A percentile compares a stretch with the other conserved stretches of the same genome.
These are phyloP conservation scores for Zopfia rhizophila DNA, from an alignment of 2,329 filamentous ascomycete genomes.

Conservation along the genomic window DNA sequence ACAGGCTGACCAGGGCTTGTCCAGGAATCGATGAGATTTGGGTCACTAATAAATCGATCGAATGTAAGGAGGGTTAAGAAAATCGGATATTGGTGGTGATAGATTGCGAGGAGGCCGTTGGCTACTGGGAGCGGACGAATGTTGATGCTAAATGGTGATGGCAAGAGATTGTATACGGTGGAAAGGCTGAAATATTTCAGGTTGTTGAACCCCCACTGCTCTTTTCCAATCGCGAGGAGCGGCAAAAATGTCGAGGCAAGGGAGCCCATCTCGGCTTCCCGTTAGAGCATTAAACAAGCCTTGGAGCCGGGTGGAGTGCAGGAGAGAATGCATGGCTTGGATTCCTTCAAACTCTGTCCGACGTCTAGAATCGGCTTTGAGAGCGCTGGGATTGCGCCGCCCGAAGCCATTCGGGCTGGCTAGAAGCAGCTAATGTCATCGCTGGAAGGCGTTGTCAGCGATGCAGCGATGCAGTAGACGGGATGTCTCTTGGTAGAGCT, in stretches of 20 bases:
- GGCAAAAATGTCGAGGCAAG: slow-evolving; percentile 17
- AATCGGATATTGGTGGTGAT: slow-evolving; percentile 10
- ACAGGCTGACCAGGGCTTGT: slow-evolving; percentile 15
- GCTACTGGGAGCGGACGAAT: slow-evolving; percentile 4
- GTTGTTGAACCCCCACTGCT: slow-evolving; percentile 11
- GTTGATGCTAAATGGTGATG: neutral
- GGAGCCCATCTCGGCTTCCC: too few species aligned
- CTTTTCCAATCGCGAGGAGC: slow-evolving; percentile 16
- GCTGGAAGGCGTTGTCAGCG: too few species aligned
- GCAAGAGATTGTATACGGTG: neutral
- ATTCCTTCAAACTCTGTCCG: slow-evolving; percentile 6
- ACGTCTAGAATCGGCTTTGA: slow-evolving; percentile 9
- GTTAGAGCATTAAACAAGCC: slow-evolving; percentile 16
- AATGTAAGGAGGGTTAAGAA: slow-evolving; percentile 3
- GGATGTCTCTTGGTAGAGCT: slow-evolving; percentile 25
- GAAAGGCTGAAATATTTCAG: neutral
- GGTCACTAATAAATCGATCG: slow-evolving; percentile 10
- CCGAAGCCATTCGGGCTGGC: too few species aligned
- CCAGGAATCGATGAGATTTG: slow-evolving; percentile 10
- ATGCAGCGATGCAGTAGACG: neutral
- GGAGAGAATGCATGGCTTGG: slow-evolving; percentile 17
- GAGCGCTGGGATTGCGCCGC: slow-evolving; percentile 4
- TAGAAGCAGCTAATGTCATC: too few species aligned
- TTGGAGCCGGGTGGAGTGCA: slow-evolving; percentile 12
- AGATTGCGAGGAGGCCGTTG: slow-evolving; percentile 6